These are phyloP conservation scores for Clonostachys rosea DNA, from an alignment of 2,329 filamentous ascomycete genomes.

Conservation along the genomic window DNA sequence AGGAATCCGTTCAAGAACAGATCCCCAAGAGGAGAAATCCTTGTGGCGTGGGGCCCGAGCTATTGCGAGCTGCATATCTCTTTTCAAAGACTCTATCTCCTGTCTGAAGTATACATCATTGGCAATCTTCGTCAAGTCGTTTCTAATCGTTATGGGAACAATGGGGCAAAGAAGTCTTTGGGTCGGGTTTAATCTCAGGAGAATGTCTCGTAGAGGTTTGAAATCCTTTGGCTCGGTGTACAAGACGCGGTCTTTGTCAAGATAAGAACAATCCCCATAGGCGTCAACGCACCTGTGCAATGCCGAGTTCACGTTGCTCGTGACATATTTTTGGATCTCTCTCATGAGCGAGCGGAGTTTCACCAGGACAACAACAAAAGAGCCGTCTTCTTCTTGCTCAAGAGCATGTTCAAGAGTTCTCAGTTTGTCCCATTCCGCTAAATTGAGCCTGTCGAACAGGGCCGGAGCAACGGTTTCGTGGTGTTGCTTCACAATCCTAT, in stretches of 20 bases:
- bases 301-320: slow-evolving; percentile 6
- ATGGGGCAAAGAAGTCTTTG: slow-evolving; percentile 25
- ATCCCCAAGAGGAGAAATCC: too few species aligned
- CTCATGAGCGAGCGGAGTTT: slow-evolving; percentile 13
- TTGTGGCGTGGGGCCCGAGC: too few species aligned
- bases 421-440: slow-evolving; percentile 26
- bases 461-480: slow-evolving; percentile 23
- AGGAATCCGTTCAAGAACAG: too few species aligned
- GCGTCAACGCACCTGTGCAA: slow-evolving; percentile 2
- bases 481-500: slow-evolving; percentile 29
- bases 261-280: not conserved
- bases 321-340: slow-evolving; percentile 8
- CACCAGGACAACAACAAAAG: slow-evolving; percentile 5
- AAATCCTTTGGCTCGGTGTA: slow-evolving; percentile 26
- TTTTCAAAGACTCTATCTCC: too few species aligned
- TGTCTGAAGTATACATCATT: too few species aligned
- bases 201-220: slow-evolving; percentile 11
- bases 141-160: slow-evolving; percentile 25
- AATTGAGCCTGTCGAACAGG: slow-evolving; percentile 18
- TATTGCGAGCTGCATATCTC: too few species aligned
- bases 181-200: slow-evolving; percentile 14
- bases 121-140: not conserved
- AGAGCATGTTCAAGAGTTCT: slow-evolving; percentile 17
- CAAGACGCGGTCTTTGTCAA: slow-evolving; percentile 28
- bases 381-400: slow-evolving; percentile 1